Evolutionary conservation across 1,139 yeast species (phyloP), one percentile per base, ranked within the genome.

Genomic region (Diutina mesorugosa): DNA sequence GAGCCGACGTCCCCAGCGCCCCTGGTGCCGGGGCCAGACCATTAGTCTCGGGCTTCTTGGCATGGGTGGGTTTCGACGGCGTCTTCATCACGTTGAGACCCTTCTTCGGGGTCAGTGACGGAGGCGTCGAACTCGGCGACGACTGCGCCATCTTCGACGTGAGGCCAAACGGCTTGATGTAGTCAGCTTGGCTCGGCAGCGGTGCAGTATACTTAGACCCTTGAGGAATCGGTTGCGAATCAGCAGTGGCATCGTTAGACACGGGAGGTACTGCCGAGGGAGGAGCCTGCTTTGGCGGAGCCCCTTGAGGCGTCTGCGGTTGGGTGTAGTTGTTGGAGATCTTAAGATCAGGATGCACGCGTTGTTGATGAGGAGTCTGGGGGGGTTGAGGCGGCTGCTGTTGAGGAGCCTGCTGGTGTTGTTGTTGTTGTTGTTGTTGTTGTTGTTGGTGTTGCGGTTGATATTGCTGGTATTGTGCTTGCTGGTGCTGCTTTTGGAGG

Each of bases 341-440:
- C 60, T 68, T 69, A 60, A 70, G 66, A 54, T 69, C 72, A 47
- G 76, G 75, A 58, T 69, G 76, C 14, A 66, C 65, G 50, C 68
- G 30, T 14, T 26, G 28, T n/a, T 26, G 51, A 7, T 47, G 48
- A 7, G n/a, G 48, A 12, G 26, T 10, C 7, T 46, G 28, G 4
- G 48, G 48, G 8, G n/a, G 48, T 18, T 18, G 28, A 6, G n/a
- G 48, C 14, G 48, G 28, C 14, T n/a, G 28, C 10, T n/a, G 48
- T 9, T n/a, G 48, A 2, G 26, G 21, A 10, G n/a, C 14, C 18
- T 16, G 28, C 7, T 46, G 48, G 14, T 46, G 48, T 9, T 46
- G 21, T 3, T 46, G 21, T 18, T 16, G 28, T 2, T n/a, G 10
- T 3, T 46, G 21, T 18, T 16, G 28, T 2, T n/a, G 10, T 8